Base-by-base conservation (phyloP, 1,139 yeast species). In the Wickerhamiella infanticola region DNA sequence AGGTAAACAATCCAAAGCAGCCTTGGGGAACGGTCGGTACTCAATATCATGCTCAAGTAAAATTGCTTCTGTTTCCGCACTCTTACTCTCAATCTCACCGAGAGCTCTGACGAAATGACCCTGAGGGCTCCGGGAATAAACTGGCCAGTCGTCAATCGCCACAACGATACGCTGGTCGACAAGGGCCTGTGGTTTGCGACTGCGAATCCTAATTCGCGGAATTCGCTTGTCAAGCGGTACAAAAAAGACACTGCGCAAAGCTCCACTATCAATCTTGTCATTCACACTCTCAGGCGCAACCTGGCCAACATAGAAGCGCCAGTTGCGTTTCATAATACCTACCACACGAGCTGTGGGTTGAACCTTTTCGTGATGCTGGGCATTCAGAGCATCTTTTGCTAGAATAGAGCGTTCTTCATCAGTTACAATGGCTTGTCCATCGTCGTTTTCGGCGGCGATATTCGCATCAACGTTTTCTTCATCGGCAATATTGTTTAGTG, bases 301-400 rank as follows among this genome's bases (percentile, higher is more conserved):
- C 62, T 88, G 97, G 18, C 98, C 98, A 43, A 90, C 98, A 58
- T 88, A 93, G 55, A 81, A 79, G 62, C 98, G 75, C 98, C 98
- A 93, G 49, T 93, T 84, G 62, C 99, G 76, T 64, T 86, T 81
- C 44, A 79, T 69, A 35, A 93, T 73, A 37, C 95, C 94, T 25
- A 93, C 97, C 44, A 93, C 81, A 55, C 77, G 76, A 3, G 95
- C 98, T 0, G 98, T 88, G 36, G 31, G 46, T 57, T 81, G 88
- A 39, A 81, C 65, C 53, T 72, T 74, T 44, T 63, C 68, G 3
- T 64, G 65, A 7, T 73, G 75, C 56, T 78, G 85, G 3, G 75
- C 75, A 40, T 62, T 61, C 40, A 75, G 67, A 0, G 95, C 95
- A 53, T 82, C 93, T 55, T 80, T 81, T 0, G 86, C 82, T 42